Evolutionary conservation across 176 grass and related monocot species (phyloP), one percentile per base, ranked within the genome.

Genomic region (Alopecurus myosuroides): DNA sequence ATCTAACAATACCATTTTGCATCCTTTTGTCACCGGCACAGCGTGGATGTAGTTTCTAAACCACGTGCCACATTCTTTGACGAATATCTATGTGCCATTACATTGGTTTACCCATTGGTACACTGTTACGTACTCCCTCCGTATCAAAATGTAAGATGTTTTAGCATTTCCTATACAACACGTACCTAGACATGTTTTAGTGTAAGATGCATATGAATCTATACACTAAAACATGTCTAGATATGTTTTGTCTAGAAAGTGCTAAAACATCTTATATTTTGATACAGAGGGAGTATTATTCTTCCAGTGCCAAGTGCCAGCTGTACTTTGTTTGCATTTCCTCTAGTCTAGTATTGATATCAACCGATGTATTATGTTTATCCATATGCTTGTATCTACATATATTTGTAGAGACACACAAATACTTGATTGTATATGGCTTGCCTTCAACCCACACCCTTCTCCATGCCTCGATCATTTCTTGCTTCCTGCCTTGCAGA

Each of bases 401-500:
- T 58, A 20, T 29, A 64, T n/a, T 41, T 68, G 0, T 56, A 30
- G 52, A 50, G 7, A 70, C 49, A 60, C 22, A 10, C 50, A 62
- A 70, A 56, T 71, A 68, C 55, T 14, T 85, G 34, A 37, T 61
- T 77, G 11, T 87, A 55, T 37, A 28, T 85, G 44, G 41, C n/a
- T 34, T 69, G 42, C 23, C 6, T 58, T 77, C 51, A 52, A 55
- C 7, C 20, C 18, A 29, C 51, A 49, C 51, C 45, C 69, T 22
- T 86, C 4, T 41, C 37, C 2, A 82, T 17, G 26, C 23, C 7
- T 20, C 14, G 17, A 66, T 41, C 34, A 79, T 48, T 65, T 60
- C 26, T 53, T 48, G 25, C 6, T 33, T 84, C 25, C 71, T 82
- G 37, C 45, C 63, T 58, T 89, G 39, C 81, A 98, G 93, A 98